Evolutionary conservation across 2,329 filamentous ascomycete genomes (phyloP), one percentile per base, ranked within the genome.

Genomic region (Sclerotinia borealis): DNA sequence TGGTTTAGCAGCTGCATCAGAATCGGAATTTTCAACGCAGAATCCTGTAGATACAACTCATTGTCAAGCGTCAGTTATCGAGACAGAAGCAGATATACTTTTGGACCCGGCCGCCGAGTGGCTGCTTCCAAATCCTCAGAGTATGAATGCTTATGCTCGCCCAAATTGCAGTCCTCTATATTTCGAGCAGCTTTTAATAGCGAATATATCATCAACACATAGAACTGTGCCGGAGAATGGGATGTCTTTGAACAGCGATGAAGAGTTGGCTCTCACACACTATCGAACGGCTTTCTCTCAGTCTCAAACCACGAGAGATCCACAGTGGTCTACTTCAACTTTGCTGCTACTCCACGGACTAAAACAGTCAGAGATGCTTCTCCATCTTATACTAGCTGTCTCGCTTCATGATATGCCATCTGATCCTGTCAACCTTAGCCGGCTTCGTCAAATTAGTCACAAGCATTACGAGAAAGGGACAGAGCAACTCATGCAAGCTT

Each of bases 341-440:
- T 52, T 27, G 79, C 70, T 48, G 76, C 79, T n/a, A 81, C 68
- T 1, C 77, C 81, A 1, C 79, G 81, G 75, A 81, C 64, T 59
- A 6, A 43, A 65, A 43, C 15, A 52, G 36, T 59, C 63, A n/a
- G 9, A 29, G 19, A 55, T 62, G 49, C 51, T 62, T 17, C 49
- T 58, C 25, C 36, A 65, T 25, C 36, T 59, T 17, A 63, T 56
- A 31, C 34, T 60, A 22, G 48, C 43, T 5, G 62, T 65, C 17
- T 64, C 64, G 6, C 61, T 65, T 25, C 36, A 60, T 25, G 55
- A 61, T 36, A 37, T 58, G 11, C 36, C 47, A 19, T 36, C n/a
- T 25, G n/a, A n/a, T 60, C 27, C n/a, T 17, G 15, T 7, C 5
- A 34, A n/a, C 19, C 11, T 15, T 34, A 51, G 9, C 34, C 56